Percentiles rank a stretch among this genome's conserved stretches.
Evolutionary conservation across 192 early-diverging fungal genomes (phyloP).

Genomic region (Coemansia aciculifera): DNA sequence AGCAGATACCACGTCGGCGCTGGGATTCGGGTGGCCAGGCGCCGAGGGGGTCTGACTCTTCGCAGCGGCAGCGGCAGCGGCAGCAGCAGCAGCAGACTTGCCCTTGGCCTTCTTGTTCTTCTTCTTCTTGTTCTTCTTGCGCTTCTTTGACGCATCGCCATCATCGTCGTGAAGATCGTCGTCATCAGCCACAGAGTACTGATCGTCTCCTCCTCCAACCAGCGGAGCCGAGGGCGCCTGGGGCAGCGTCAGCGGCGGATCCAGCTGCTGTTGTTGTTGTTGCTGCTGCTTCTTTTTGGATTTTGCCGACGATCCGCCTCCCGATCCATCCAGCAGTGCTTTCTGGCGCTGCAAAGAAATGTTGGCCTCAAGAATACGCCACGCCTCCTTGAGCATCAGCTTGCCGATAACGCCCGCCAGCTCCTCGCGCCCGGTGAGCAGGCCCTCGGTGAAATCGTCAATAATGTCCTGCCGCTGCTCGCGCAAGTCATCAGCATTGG

Average conservation of each 20-base stretch:
- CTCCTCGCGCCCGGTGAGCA: slow-evolving; percentile 67
- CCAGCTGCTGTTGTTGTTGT: background rate
- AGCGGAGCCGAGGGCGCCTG: background rate
- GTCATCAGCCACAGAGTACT: slow-evolving; percentile 14
- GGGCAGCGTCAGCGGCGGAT: background rate
- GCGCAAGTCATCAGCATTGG: slow-evolving; percentile 49
- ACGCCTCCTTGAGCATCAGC: slow-evolving; percentile 74
- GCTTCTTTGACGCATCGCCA: slow-evolving; percentile 31
- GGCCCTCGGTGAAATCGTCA: slow-evolving; percentile 68
- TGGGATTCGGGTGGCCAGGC: background rate
- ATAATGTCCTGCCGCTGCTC: slow-evolving; percentile 62
- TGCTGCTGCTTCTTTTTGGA: background rate
- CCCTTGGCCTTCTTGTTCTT: slow-evolving; percentile 46
- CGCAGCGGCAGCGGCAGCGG: background rate
- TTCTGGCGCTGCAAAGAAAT: slow-evolving; percentile 56
- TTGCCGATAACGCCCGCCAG: slow-evolving; percentile 71
- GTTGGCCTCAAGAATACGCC: slow-evolving; percentile 64
- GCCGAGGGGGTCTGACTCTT: background rate
- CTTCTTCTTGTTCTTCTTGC: slow-evolving; percentile 53
- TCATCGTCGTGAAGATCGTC: slow-evolving; percentile 26
- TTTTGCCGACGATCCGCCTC: background rate
- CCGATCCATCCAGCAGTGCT: slow-evolving; percentile 30
- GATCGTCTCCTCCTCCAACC: background rate
- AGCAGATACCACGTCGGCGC: background rate
- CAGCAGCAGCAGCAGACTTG: slow-evolving; percentile 12